Evolutionary conservation across 768 basidiomycete genomes (phyloP).

Genomic region (Punctularia strigosozonata): DNA sequence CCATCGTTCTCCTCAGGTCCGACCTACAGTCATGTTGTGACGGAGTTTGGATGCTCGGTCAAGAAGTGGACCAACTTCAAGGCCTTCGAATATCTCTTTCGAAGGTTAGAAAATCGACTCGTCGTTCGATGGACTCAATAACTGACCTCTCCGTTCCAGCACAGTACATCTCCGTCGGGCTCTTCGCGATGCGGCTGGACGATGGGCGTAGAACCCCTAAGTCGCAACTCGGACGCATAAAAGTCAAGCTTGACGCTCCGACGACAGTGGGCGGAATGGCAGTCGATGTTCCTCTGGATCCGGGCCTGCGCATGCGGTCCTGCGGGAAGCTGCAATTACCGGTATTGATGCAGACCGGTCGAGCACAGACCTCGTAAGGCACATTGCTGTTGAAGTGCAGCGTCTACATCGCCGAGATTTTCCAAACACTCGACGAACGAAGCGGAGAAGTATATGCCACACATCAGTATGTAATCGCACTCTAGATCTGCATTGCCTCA

Average conservation of each 20-base stretch:
- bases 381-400: no score
- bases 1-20: slow-evolving; percentile 61
- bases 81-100: slow-evolving; percentile 60
- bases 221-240: slow-evolving; percentile 63
- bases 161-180: slow-evolving; percentile 45
- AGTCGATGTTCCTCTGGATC: neutral
- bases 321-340: no score
- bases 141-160: slow-evolving; percentile 80
- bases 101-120: neutral
- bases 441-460: no score
- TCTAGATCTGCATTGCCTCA: no score
- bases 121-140: neutral
- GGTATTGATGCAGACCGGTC: no score
- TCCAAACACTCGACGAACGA: no score
- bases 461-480: no score
- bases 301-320: slow-evolving; percentile 3
- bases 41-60: neutral
- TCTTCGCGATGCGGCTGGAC: slow-evolving; percentile 53
- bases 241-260: slow-evolving; percentile 28
- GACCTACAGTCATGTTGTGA: slow-evolving; percentile 28
- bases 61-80: slow-evolving; percentile 37
- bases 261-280: slow-evolving; percentile 9
- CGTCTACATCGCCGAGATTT: no score
- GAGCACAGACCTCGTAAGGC: no score
- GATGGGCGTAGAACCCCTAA: slow-evolving; percentile 48